phyloP scores from a whole-genome alignment of 1,284 basidiomycete species.

The Puccinia polysora region DNA sequence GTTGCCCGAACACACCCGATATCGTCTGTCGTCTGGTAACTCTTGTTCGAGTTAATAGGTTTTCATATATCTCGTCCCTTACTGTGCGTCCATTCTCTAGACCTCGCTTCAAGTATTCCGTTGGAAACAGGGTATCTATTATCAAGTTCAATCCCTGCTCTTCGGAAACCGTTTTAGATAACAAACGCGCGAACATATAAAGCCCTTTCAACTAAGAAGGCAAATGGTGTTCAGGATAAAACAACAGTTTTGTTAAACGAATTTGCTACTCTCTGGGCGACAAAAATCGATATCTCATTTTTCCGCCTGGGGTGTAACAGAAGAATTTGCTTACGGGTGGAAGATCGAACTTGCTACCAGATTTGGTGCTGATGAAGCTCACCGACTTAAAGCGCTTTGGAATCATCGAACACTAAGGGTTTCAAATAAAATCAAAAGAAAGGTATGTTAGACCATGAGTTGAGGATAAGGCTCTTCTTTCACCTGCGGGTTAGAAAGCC shows the following conservation, averaged over 20 bases:
- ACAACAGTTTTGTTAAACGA: background rate
- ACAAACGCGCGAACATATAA: background rate
- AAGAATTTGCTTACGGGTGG: slow-evolving; percentile 2
- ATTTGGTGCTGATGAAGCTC: slow-evolving; percentile 65
- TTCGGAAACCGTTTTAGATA: background rate
- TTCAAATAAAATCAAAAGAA: background rate
- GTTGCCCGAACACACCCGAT: slow-evolving; percentile 9
- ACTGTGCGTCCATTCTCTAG: background rate
- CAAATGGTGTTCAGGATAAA: background rate
- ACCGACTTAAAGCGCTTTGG: slow-evolving; percentile 66
- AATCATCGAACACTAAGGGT: slow-evolving; percentile 50
- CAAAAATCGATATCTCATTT: no score
- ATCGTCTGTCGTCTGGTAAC: background rate
- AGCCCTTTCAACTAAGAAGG: slow-evolving; percentile 9
- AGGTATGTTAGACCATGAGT: background rate
- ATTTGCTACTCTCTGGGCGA: background rate
- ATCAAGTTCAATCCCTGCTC: slow-evolving; percentile 3
- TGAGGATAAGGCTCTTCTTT: background rate
- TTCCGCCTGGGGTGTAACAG: background rate
- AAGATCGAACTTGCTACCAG: slow-evolving; percentile 55
- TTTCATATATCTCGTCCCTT: background rate
- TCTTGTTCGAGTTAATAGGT: background rate
- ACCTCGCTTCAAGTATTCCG: background rate
- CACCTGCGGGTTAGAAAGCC: background rate
- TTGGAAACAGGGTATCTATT: slow-evolving; percentile 12